Evolutionary conservation across 129 eudicot genomes (phyloP).

Genomic region (Centella asiatica): DNA sequence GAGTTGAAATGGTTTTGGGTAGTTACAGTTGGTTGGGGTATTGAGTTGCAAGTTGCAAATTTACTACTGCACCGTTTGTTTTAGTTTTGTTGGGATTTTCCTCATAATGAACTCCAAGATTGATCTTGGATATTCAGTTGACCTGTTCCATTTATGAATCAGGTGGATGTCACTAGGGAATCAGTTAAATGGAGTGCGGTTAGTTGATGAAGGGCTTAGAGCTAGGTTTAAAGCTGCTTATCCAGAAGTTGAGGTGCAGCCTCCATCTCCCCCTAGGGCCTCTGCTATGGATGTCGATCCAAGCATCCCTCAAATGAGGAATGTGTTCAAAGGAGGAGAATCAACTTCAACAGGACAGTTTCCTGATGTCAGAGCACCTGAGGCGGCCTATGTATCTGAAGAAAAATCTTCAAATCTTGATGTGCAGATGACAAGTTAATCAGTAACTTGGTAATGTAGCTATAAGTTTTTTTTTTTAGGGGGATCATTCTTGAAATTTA

Average conservation of each 20-base stretch:
- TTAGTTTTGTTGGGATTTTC: background rate
- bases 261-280: conserved; percentile 75
- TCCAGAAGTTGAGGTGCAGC: conserved; percentile 96
- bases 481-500: too few relatives aligned
- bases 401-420: conserved; percentile 39
- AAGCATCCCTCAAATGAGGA: conserved; percentile 20
- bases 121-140: background rate
- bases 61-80: background rate
- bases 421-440: conserved; percentile 35
- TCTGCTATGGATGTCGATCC: conserved; percentile 76
- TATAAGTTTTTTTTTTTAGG: too few relatives aligned
- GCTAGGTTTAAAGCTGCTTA: conserved; percentile 97
- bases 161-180: conserved; percentile 99
- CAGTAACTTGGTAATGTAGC: background rate
- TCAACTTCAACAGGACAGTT: conserved; percentile 29
- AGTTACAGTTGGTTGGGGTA: too few relatives aligned
- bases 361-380: conserved; percentile 32
- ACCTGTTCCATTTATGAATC: conserved; percentile 5
- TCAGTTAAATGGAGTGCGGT: conserved; percentile 71
- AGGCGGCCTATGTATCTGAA: conserved; percentile 26
- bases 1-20: too few relatives aligned
- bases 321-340: conserved; percentile 38
- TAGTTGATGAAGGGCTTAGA: conserved; percentile 90
- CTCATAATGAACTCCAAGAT: background rate
- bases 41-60: background rate